phyloP scores from a whole-genome alignment of 371 early-diverging fungal genomes.

The Mortierella sp. region DNA sequence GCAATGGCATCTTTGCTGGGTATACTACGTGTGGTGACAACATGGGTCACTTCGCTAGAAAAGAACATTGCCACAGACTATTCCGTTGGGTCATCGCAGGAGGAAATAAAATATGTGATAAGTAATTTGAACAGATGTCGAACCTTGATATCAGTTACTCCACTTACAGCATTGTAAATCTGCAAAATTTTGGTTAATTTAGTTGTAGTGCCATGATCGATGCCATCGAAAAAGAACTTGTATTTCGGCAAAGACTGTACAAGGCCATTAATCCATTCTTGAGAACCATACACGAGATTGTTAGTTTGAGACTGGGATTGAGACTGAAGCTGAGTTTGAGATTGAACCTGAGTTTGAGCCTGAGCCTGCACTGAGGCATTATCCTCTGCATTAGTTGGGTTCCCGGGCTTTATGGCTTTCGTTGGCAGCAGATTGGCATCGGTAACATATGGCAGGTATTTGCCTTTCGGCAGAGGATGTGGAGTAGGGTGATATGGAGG shows the following conservation, averaged over 20 bases:
- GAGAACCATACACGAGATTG: constrained; percentile 13
- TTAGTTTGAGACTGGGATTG: background rate
- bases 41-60: constrained; percentile 44
- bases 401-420: background rate
- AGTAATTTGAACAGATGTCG: background rate
- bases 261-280: constrained; percentile 28
- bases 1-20: constrained; percentile 22
- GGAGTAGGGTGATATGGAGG: background rate
- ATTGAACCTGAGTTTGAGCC: constrained; percentile 3
- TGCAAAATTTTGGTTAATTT: constrained; percentile 23
- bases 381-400: background rate
- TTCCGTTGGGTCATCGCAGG: background rate
- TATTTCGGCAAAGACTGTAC: constrained; percentile 11
- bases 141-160: too few species aligned
- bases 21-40: constrained; percentile 37
- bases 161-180: constrained; percentile 28
- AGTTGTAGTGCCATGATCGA: constrained; percentile 14
- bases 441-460: background rate
- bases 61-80: constrained; percentile 36
- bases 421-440: background rate
- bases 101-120: background rate
- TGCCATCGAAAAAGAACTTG: constrained; percentile 38
- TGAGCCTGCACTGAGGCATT: background rate
- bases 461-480: constrained; percentile 7
- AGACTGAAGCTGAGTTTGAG: constrained; percentile 6